Conservation (phyloP, 768 basidiomycete genomes). For the Psilocybe cubensis region DNA sequence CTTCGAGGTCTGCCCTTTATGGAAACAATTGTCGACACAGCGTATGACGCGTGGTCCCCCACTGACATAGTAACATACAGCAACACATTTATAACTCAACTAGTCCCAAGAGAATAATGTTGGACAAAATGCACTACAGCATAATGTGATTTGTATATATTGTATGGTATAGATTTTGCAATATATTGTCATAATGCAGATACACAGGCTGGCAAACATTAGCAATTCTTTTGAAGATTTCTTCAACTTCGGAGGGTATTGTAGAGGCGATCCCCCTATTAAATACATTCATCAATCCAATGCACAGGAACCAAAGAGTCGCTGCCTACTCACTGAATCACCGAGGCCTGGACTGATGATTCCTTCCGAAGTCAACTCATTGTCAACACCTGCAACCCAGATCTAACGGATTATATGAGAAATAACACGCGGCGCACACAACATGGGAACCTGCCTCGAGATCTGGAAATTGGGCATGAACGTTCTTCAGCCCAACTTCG, state of each 20-base stretch:
- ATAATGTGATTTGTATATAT: neutral
- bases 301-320: neutral
- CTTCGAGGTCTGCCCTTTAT: neutral
- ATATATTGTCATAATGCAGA: neutral
- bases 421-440: neutral
- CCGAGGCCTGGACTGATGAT: slow-evolving; percentile 90
- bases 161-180: neutral
- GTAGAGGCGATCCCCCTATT: slow-evolving; percentile 86
- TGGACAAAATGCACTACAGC: no score
- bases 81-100: no score
- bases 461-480: slow-evolving; percentile 71
- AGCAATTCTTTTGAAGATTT: no score
- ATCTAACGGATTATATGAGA: slow-evolving; percentile 43
- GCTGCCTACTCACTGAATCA: slow-evolving; percentile 73
- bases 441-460: slow-evolving; percentile 61
- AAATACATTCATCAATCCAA: neutral
- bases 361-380: slow-evolving; percentile 70
- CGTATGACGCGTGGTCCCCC: neutral
- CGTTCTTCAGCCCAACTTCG: slow-evolving; percentile 67
- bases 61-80: no score
- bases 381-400: slow-evolving; percentile 85
- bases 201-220: no score
- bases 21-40: neutral
- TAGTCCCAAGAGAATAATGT: no score
- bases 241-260: slow-evolving; percentile 63